Evolutionary conservation across 148 eudicot genomes (phyloP), one percentile per base, ranked within the genome.

Genomic region (Silene conica): DNA sequence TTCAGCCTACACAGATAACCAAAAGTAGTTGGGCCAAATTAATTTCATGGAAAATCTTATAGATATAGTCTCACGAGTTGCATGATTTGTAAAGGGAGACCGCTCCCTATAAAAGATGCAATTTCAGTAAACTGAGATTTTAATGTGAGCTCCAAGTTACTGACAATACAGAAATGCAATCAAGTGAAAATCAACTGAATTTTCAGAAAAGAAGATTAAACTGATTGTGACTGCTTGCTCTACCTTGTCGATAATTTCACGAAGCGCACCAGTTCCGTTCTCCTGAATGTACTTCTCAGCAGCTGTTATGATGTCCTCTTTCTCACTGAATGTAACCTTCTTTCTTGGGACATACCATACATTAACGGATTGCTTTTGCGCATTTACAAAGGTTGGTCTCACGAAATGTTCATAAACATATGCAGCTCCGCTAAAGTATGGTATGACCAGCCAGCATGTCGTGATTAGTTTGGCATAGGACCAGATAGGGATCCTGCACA

Each of bases 381-480:
- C 86, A 61, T 77, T 87, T 25, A 88, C 88, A 72, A 84, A 82
- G 56, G 85, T 74, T 25, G 96, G 93, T 82, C 97, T 84, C 19
- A 95, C 86, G 76, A 82, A 90, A 75, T 86, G 90, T 76, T 92
- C 94, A 67, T 95, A 95, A 5, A 95, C 92, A 74, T 90, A 90
- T 28, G 99, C 90, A 79, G 99, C 99, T 58, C 99, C 99, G 81
- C 90, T 90, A 82, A 92, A 95, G 85, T 92, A 86, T 8, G 98
- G 98, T 74, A 95, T 85, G 66, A 95, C 99, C 82, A 95, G 85
- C 99, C 99, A 95, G 88, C 96, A 95, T 67, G 96, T 92, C 34
- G 76, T 64, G 6, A 95, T 80, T 70, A 95, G 87, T 82, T 92
- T 95, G 25, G 83, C 77, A 73, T 90, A 89, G 6, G 99, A 92